Conservation (phyloP, 768 basidiomycete species). For the Calocera cornea region DNA sequence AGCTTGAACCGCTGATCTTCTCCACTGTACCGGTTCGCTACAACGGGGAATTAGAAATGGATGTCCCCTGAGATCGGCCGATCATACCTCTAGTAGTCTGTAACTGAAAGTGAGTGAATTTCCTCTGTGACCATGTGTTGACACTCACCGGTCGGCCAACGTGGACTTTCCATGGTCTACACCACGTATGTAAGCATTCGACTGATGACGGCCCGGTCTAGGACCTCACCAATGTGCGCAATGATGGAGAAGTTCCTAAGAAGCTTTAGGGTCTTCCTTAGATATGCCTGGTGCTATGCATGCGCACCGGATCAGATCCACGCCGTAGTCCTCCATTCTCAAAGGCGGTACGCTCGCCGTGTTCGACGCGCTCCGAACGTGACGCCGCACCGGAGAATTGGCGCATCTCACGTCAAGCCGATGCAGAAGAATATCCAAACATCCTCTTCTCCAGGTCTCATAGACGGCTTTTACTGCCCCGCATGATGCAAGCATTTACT, state of each 20-base stretch:
- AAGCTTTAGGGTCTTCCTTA: neutral
- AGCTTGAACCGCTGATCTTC: slow-evolving; percentile 53
- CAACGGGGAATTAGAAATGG: slow-evolving; percentile 15
- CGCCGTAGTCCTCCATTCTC: slow-evolving; percentile 25
- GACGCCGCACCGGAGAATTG: neutral
- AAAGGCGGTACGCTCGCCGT: neutral
- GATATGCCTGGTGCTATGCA: neutral
- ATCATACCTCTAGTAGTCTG: slow-evolving; percentile 58
- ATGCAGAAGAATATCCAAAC: neutral
- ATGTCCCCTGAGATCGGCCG: neutral
- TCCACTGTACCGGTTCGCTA: slow-evolving; percentile 82
- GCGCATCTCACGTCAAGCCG: neutral
- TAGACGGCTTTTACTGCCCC: neutral
- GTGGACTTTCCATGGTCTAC: slow-evolving; percentile 95
- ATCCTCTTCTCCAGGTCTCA: slow-evolving; percentile 1
- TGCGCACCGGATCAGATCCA: slow-evolving; percentile 25
- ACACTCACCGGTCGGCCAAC: slow-evolving; percentile 63
- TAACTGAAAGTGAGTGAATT: slow-evolving; percentile 5
- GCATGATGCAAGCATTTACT: slow-evolving; percentile 2
- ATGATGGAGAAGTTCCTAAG: slow-evolving; percentile 81
- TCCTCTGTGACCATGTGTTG: slow-evolving; percentile 6
- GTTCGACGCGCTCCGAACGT: neutral
- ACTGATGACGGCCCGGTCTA: neutral
- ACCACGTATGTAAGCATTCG: slow-evolving; percentile 5
- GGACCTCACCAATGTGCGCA: slow-evolving; percentile 70